Evolutionary conservation across 2,329 filamentous ascomycete species (phyloP), one percentile per base, ranked within the genome.

Genomic region (Aspergillus sp.): DNA sequence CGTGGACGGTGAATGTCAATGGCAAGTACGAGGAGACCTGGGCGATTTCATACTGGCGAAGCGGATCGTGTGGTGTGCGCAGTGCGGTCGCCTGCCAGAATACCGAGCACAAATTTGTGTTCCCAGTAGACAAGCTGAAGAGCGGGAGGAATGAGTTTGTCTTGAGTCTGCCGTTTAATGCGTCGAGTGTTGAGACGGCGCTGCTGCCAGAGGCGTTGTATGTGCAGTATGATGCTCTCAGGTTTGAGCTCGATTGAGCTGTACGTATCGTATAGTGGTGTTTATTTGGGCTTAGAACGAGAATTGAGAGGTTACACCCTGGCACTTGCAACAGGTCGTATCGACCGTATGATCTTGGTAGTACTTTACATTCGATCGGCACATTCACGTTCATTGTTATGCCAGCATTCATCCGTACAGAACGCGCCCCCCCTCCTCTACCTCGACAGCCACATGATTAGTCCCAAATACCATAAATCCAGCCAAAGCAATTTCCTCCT

Each of bases 211-310:
- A 76, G 48, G 81, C 81, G 1, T 77, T 87, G 0, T 89, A 89
- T 71, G 82, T 89, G 5, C 86, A 89, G 76, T 89, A 90, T 64
- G 87, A 89, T 74, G 87, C 87, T 2, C 68, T 89, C 69, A 79
- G 87, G 54, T 67, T 89, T 49, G 87, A 89, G 68, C 70, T 89
- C 15, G 54, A 60, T 6, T 41, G 13, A 41, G 3, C 34, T 19
- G 19, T 19, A 19, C 2, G 19, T 19, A 19, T 19, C 19, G 1
- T 19, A 19, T 19, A 1, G 19, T 19, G 19, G 19, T 19, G 19
- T 19, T 19, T 19, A 19, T 19, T 19, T 19, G 19, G 19, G 19
- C 19, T 19, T 1, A 19, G 1, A 19, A 19, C 19, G 19, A 19
- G 19, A 19, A 19, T 19, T 19, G 19, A 19, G 19, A 19, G 19